Evolutionary conservation across 2,329 filamentous ascomycete species (phyloP).

Genomic region (Penicillium sp.): DNA sequence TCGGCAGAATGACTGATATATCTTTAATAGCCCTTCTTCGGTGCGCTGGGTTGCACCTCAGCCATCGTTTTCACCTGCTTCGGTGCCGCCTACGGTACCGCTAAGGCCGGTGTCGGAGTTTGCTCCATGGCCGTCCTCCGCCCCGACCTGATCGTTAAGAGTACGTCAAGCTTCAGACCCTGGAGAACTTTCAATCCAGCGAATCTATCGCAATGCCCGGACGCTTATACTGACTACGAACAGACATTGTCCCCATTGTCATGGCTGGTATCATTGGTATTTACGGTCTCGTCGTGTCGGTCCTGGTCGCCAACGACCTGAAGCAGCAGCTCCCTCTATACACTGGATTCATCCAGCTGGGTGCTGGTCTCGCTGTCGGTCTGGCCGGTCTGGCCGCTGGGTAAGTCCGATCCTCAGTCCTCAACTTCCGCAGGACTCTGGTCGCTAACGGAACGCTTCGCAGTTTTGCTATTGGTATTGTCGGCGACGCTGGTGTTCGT

Average conservation of each 20-base stretch:
- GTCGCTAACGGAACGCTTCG: slow-evolving; percentile 11
- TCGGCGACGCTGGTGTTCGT: slow-evolving; percentile 59
- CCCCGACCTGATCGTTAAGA: slow-evolving; percentile 98
- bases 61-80: slow-evolving; percentile 97
- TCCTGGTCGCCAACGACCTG: slow-evolving; percentile 79
- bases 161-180: slow-evolving; percentile 59
- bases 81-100: slow-evolving; percentile 96
- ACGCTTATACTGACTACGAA: slow-evolving; percentile 15
- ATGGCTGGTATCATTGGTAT: slow-evolving; percentile 99
- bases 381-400: slow-evolving; percentile 78
- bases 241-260: slow-evolving; percentile 99
- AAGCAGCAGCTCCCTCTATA: slow-evolving; percentile 72
- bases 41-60: slow-evolving; percentile 92
- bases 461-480: slow-evolving; percentile 81
- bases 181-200: neutral
- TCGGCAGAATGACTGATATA: slow-evolving; percentile 12
- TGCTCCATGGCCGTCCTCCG: slow-evolving; percentile 96
- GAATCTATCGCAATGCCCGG: slow-evolving; percentile 12
- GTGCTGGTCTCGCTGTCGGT: slow-evolving; percentile 79
- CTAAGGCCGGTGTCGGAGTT: slow-evolving; percentile 98
- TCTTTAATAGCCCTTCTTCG: slow-evolving; percentile 75
- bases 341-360: slow-evolving; percentile 81
- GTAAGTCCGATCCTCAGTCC: slow-evolving; percentile 32
- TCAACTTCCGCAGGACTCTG: neutral
- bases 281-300: slow-evolving; percentile 86